Conservation (phyloP, 2,329 filamentous ascomycete genomes). For the Eurotiales sp. region DNA sequence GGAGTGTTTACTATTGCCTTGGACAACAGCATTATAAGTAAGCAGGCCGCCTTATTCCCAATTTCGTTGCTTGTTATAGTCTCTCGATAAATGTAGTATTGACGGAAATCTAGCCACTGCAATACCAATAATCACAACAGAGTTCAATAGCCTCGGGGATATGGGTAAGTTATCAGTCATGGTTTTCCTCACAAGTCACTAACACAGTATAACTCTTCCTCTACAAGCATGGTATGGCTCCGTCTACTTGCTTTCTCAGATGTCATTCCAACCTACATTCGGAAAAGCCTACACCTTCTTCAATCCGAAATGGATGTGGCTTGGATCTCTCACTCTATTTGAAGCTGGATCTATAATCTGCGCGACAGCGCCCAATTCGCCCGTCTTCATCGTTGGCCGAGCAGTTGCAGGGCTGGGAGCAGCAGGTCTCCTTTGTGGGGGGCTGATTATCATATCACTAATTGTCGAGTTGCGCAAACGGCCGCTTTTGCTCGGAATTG, state of each 20-base stretch:
- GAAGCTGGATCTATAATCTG: conserved; percentile 39
- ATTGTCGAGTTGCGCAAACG: not conserved
- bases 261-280: conserved; percentile 16
- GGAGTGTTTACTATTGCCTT: not conserved
- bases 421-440: conserved; percentile 22
- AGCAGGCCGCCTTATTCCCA: not conserved
- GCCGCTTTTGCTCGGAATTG: not conserved
- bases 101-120: not conserved
- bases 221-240: not conserved
- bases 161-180: not conserved
- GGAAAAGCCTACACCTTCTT: conserved; percentile 29
- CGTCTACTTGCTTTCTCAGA: not conserved
- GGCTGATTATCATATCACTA: not conserved
- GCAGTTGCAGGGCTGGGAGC: conserved; percentile 33
- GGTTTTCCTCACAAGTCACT: too few species aligned
- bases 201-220: too few species aligned
- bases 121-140: not conserved
- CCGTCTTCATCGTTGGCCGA: conserved; percentile 35
- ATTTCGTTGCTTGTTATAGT: not conserved
- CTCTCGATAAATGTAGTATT: not conserved
- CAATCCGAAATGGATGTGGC: conserved; percentile 28
- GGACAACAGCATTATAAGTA: not conserved
- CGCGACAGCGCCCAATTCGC: conserved; percentile 31
- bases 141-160: not conserved
- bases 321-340: conserved; percentile 38